A percentile compares a stretch with the other conserved stretches of the same genome.
phyloP scores from a whole-genome alignment of 306 rosid genomes.

The Benincasa hispida region DNA sequence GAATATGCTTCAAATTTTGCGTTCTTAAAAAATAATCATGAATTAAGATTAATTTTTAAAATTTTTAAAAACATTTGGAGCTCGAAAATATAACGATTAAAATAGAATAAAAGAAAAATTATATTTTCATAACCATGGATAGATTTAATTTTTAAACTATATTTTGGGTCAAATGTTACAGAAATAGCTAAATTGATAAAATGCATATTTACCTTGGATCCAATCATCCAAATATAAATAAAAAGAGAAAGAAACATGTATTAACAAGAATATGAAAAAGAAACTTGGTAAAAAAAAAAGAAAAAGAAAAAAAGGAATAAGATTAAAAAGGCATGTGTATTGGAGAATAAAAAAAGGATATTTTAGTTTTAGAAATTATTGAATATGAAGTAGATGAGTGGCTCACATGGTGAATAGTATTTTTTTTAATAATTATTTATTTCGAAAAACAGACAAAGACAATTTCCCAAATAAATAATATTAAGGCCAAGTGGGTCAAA shows the following conservation, averaged over 20 bases:
- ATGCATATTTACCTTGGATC: neutral
- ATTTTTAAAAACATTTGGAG: too few relatives aligned
- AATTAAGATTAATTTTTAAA: too few relatives aligned
- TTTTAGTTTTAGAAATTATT: neutral
- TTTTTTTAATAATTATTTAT: neutral
- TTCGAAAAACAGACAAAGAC: neutral
- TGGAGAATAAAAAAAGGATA: neutral
- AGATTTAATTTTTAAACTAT: neutral
- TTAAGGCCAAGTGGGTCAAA: neutral
- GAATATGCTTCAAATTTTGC: too few relatives aligned
- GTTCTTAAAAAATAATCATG: too few relatives aligned
- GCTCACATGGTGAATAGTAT: conserved; percentile 10
- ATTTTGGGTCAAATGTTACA: neutral
- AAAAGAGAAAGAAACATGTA: too few relatives aligned
- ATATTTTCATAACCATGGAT: neutral
- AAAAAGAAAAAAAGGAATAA: neutral
- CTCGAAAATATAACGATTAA: too few relatives aligned
- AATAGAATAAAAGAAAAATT: too few relatives aligned
- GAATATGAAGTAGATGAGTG: neutral
- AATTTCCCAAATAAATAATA: conserved; percentile 1
- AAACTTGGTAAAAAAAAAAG: neutral
- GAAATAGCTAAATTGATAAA: neutral
- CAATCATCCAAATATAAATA: too few relatives aligned
- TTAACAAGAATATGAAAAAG: too few relatives aligned
- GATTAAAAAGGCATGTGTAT: neutral